A percentile compares a stretch with the other conserved stretches of the same genome.
phyloP scores from a whole-genome alignment of 768 basidiomycete species.

The Cyclocybe cylindracea region DNA sequence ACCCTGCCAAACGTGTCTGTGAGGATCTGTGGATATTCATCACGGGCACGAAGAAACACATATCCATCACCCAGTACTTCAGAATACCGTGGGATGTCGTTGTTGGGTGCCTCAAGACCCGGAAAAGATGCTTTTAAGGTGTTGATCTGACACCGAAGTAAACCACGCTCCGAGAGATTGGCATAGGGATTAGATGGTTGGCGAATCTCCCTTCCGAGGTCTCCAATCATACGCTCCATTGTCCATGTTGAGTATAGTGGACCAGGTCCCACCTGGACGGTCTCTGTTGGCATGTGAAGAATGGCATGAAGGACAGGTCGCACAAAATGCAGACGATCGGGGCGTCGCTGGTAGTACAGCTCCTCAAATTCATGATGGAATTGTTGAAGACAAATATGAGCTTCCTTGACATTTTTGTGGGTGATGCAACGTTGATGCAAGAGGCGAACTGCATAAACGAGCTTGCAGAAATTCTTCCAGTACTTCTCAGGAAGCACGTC shows the following conservation, averaged over 20 bases:
- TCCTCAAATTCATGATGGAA: too few species aligned
- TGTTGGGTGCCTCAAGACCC: not conserved
- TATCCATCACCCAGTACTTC: not conserved
- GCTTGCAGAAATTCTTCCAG: too few species aligned
- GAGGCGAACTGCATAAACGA: conserved; percentile 24
- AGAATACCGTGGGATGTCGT: not conserved
- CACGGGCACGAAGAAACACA: conserved; percentile 17
- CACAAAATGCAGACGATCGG: conserved; percentile 28
- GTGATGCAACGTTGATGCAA: conserved; percentile 23
- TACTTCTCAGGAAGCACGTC: conserved; percentile 23
- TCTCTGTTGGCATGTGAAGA: conserved; percentile 28
- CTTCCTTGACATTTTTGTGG: too few species aligned
- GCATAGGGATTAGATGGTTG: conserved; percentile 26
- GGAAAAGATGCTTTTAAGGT: conserved; percentile 15
- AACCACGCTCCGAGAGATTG: conserved; percentile 22
- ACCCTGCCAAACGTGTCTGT: not conserved
- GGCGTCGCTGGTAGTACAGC: conserved; percentile 29
- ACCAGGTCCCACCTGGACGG: conserved; percentile 22
- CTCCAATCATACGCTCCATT: conserved; percentile 29
- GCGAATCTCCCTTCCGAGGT: too few species aligned
- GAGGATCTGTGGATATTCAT: conserved; percentile 2
- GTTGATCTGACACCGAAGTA: conserved; percentile 20
- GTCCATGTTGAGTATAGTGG: conserved; percentile 32
- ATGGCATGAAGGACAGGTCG: conserved; percentile 31
- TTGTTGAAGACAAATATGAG: too few species aligned